Evolutionary conservation across 2,329 filamentous ascomycete genomes (phyloP), one percentile per base, ranked within the genome.

Genomic region (Aspergillus transmontanensis): DNA sequence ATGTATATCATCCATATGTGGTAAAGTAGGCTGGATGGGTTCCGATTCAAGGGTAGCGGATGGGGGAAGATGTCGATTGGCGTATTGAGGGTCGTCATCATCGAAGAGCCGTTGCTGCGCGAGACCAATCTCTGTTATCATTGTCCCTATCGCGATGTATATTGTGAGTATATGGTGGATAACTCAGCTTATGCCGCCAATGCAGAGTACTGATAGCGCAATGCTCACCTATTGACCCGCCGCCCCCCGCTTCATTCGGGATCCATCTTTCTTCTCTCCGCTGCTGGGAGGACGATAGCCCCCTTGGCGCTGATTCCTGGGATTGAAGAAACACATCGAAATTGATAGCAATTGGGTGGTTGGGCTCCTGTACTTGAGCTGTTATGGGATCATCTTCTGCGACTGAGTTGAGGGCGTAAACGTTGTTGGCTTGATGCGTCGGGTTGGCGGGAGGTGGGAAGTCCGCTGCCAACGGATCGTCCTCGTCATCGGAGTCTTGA

Each of bases 401-500:
- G 66, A 59, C 65, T n/a, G 62, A 53, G n/a, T 62, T 53, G 41
- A 59, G 59, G 63, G 57, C 26, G 54, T 61, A 32, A 7, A 10
- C 30, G 32, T 56, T 59, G 30, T 69, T 59, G 45, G 65, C 39
- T 34, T 68, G 64, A 45, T 66, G 67, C 12, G 60, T 56, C 39
- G 71, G 69, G 12, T 59, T 58, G 23, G 41, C 32, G 65, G 62
- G 34, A 61, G 71, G 32, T 68, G 70, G 57, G 62, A 58, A 23
- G 68, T 69, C 71, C 59, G 70, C 72, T 43, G 68, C 69, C n/a
- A 77, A 64, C 59, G 74, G 71, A 55, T 78, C 77, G 12, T 79
- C 78, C 45, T 81, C 76, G 30, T 73, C 79, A 32, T 82, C 80
- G 0, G 80, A 82, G 63, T 81, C 80, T 58, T 79, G 78, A n/a